Conservation (phyloP, 805 yeast species). For the Lipomyces japonicus region DNA sequence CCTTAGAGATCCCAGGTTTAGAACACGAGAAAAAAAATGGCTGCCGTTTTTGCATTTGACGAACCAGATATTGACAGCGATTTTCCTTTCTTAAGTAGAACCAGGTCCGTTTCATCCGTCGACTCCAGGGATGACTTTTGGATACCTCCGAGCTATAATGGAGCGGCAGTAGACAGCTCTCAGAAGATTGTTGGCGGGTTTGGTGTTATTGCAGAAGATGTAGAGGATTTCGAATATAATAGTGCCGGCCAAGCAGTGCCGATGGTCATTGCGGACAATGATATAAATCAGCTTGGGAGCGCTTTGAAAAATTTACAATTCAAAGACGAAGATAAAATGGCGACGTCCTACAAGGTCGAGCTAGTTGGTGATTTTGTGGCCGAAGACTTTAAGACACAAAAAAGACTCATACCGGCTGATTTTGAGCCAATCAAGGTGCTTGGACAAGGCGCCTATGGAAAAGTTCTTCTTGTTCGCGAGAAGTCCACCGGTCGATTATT, state of each 20-base stretch:
- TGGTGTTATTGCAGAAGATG: constrained; percentile 1
- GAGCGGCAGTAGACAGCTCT: neutral
- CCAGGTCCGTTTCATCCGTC: constrained; percentile 22
- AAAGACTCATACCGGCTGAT: constrained; percentile 40
- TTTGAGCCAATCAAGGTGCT: constrained; percentile 72
- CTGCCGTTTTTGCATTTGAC: constrained; percentile 33
- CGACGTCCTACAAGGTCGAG: constrained; percentile 50
- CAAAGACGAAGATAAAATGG: constrained; percentile 36
- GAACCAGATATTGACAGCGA: constrained; percentile 28
- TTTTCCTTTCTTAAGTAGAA: constrained; percentile 4
- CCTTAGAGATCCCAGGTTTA: neutral
- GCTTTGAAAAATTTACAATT: constrained; percentile 15
- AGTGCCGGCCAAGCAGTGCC: constrained; percentile 14
- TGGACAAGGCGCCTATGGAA: constrained; percentile 88
- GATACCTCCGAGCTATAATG: constrained; percentile 3
- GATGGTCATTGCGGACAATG: neutral
- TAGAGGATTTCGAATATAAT: neutral
- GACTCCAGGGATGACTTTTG: constrained; percentile 17
- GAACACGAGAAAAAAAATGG: constrained; percentile 25
- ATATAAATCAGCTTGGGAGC: constrained; percentile 9
- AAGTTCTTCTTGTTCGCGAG: constrained; percentile 74
- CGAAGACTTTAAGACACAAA: constrained; percentile 28
- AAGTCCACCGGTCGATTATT: constrained; percentile 56
- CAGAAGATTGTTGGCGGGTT: no score
- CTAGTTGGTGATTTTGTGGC: constrained; percentile 43